phyloP scores from a whole-genome alignment of 1,139 yeast species.

The Candida tunisiensis region DNA sequence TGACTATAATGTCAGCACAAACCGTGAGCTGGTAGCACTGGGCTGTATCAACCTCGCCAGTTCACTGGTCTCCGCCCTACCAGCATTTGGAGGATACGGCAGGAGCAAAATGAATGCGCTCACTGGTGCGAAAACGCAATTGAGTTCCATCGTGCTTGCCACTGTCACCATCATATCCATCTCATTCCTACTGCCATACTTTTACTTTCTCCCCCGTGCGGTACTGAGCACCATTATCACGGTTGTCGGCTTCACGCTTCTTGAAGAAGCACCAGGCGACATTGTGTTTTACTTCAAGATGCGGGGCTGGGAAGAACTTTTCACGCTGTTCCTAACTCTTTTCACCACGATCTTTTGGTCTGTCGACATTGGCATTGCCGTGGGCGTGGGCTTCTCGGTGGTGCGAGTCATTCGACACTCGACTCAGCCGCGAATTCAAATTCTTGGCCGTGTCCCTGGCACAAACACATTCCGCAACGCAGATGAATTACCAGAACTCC shows the following conservation, averaged over 20 bases:
- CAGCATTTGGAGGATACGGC: conserved; percentile 95
- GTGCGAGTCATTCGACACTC: conserved; percentile 73
- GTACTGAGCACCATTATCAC: conserved; percentile 70
- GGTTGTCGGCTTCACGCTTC: conserved; percentile 57
- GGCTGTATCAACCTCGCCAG: conserved; percentile 61
- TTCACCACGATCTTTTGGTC: conserved; percentile 63
- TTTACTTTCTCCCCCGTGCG: conserved; percentile 67
- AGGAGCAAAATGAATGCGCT: conserved; percentile 78
- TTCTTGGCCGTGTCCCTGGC: conserved; percentile 68
- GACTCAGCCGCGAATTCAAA: conserved; percentile 77
- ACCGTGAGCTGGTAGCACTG: conserved; percentile 55
- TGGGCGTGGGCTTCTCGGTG: conserved; percentile 70
- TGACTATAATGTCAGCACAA: conserved; percentile 20
- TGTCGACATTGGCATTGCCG: conserved; percentile 75
- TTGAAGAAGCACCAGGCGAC: conserved; percentile 83
- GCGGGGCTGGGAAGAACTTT: conserved; percentile 60
- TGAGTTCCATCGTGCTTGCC: conserved; percentile 75
- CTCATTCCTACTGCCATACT: conserved; percentile 38
- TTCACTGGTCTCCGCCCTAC: conserved; percentile 62
- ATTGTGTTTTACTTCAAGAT: conserved; percentile 56
- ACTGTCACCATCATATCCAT: conserved; percentile 50
- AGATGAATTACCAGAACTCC: conserved; percentile 25
- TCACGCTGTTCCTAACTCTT: conserved; percentile 59
- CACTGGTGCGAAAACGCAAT: conserved; percentile 72
- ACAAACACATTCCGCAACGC: conserved; percentile 67